Evolutionary conservation across 257 asterid genomes (phyloP).

Genomic region (Nicotiana otophora): DNA sequence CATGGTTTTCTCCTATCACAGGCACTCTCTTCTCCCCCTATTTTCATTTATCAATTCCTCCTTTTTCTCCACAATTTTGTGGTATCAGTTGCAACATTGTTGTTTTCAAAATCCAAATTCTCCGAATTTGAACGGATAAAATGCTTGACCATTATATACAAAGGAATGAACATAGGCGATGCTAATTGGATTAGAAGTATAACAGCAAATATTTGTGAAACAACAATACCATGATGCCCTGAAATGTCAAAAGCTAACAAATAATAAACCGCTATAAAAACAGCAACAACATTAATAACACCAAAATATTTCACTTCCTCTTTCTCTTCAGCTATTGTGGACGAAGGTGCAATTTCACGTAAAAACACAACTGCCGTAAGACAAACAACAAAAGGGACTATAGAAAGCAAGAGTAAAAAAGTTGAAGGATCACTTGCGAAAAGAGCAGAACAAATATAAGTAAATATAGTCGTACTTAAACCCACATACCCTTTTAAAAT

Average conservation of each 20-base stretch:
- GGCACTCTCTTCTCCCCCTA: neutral
- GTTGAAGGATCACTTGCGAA: constrained; percentile 9
- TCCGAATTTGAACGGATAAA: neutral
- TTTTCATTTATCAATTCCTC: neutral
- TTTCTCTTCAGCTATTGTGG: constrained; percentile 4
- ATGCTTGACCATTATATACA: neutral
- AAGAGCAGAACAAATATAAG: constrained; percentile 20
- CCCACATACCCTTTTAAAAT: constrained; percentile 25
- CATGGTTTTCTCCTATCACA: constrained; percentile 18
- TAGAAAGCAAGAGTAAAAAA: constrained; percentile 12
- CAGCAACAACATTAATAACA: constrained; percentile 9
- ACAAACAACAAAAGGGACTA: constrained; percentile 14
- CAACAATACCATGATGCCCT: constrained; percentile 15
- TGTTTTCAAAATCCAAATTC: neutral
- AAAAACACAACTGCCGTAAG: constrained; percentile 8
- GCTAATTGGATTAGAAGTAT: constrained; percentile 11
- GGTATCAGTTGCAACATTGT: neutral
- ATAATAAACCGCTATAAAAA: neutral
- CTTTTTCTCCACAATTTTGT: neutral
- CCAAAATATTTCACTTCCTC: constrained; percentile 10
- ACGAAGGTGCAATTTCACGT: constrained; percentile 18
- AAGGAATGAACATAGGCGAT: constrained; percentile 13
- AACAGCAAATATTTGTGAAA: constrained; percentile 8
- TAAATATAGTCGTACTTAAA: constrained; percentile 8
- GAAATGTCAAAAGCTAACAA: constrained; percentile 14